Evolutionary conservation across 108 stramenopile species (phyloP).

Genomic region (Pseudonitzschia delicatissima): DNA sequence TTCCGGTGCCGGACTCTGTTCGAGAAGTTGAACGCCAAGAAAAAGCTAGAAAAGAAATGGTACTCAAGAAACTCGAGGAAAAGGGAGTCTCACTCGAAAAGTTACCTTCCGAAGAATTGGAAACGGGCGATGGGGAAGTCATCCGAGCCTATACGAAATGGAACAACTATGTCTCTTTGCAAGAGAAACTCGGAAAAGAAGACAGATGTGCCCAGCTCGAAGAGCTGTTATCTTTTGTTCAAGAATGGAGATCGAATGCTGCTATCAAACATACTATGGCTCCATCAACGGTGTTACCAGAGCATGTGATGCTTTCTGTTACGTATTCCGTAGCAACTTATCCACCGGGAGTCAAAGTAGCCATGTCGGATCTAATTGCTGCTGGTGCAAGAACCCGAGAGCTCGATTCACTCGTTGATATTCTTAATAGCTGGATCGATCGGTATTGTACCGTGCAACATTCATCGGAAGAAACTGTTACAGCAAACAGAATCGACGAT

Average conservation of each 20-base stretch:
- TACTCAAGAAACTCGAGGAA: slow-evolving; percentile 42
- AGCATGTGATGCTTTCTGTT: slow-evolving; percentile 47
- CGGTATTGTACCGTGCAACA: background rate
- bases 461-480: background rate
- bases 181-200: slow-evolving; percentile 31
- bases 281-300: slow-evolving; percentile 65
- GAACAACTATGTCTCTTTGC: slow-evolving; percentile 46
- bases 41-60: slow-evolving; percentile 42
- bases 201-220: slow-evolving; percentile 53
- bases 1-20: slow-evolving; percentile 69
- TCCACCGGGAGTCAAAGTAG: slow-evolving; percentile 35
- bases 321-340: slow-evolving; percentile 61
- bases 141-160: slow-evolving; percentile 67
- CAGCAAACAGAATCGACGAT: slow-evolving; percentile 17
- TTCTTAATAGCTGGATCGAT: slow-evolving; percentile 52
- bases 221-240: slow-evolving; percentile 50
- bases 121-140: slow-evolving; percentile 72
- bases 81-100: slow-evolving; percentile 50
- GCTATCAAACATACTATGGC: slow-evolving; percentile 59
- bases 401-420: slow-evolving; percentile 47
- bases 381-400: slow-evolving; percentile 65
- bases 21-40: slow-evolving; percentile 58
- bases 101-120: slow-evolving; percentile 64
- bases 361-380: slow-evolving; percentile 42
- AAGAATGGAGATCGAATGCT: slow-evolving; percentile 60